Evolutionary conservation across 2,329 filamentous ascomycete genomes (phyloP).

Genomic region (Colletotrichum euphorbiae): DNA sequence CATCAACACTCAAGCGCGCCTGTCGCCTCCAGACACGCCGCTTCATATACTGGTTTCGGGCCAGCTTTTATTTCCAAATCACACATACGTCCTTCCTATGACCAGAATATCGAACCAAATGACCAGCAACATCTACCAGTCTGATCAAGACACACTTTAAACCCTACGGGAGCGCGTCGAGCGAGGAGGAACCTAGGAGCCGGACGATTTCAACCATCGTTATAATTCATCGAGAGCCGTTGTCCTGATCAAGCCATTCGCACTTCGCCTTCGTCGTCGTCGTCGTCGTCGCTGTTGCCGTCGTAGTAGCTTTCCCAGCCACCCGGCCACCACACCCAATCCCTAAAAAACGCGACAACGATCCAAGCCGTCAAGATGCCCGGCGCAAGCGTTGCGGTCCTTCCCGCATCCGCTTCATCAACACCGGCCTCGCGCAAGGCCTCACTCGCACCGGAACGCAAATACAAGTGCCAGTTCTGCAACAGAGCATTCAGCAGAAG

Average conservation of each 20-base stretch:
- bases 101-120: constrained; percentile 43
- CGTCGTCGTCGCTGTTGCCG: constrained; percentile 44
- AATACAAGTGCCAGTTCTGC: constrained; percentile 99
- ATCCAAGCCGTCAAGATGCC: constrained; percentile 69
- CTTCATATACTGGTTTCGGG: constrained; percentile 36
- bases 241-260: constrained; percentile 47
- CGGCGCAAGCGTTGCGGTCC: constrained; percentile 74
- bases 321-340: constrained; percentile 36
- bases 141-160: constrained; percentile 73
- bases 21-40: constrained; percentile 39
- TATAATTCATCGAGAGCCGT: constrained; percentile 52
- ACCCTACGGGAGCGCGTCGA: constrained; percentile 74
- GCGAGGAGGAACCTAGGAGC: constrained; percentile 57
- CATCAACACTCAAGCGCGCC: constrained; percentile 42
- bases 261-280: constrained; percentile 42
- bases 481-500: constrained; percentile 96
- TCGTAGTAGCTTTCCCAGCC: constrained; percentile 32
- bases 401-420: constrained; percentile 73
- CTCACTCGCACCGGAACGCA: constrained; percentile 87
- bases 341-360: constrained; percentile 43
- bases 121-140: constrained; percentile 44
- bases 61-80: constrained; percentile 44
- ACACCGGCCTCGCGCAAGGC: constrained; percentile 81
- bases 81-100: constrained; percentile 43
- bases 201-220: constrained; percentile 71